Conservation (phyloP, 2,329 filamentous ascomycete species). For the Claviceps sp. region DNA sequence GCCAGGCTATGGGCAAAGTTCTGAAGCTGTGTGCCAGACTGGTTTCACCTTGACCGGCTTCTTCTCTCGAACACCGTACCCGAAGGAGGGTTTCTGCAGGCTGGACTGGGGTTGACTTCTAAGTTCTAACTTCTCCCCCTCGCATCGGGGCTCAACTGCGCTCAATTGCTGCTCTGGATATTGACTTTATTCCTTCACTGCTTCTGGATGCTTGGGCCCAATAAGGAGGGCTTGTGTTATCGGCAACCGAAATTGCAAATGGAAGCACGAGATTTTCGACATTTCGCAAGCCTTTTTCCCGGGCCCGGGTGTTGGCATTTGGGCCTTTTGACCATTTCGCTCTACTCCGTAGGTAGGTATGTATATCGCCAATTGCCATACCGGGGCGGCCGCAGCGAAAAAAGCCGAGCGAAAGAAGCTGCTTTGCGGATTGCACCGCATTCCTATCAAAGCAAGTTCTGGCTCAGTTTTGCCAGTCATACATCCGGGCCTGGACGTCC, state of each 20-base stretch:
- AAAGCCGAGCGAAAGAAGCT: not conserved
- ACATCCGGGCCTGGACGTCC: too few relatives aligned
- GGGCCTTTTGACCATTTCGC: not conserved
- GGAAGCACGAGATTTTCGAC: not conserved
- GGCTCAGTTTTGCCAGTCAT: not conserved
- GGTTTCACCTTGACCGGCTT: constrained; percentile 32
- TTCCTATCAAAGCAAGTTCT: not conserved
- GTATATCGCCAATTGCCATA: not conserved
- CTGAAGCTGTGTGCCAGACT: constrained; percentile 37
- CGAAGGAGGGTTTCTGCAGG: not conserved
- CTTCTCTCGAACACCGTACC: not conserved
- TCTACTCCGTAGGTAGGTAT: too few relatives aligned
- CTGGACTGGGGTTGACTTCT: not conserved
- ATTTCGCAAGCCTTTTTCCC: not conserved
- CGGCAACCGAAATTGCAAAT: constrained; percentile 3
- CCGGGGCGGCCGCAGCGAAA: not conserved
- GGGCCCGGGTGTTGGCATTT: not conserved
- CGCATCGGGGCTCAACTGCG: too few relatives aligned
- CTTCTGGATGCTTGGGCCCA: not conserved
- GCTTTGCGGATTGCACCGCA: not conserved
- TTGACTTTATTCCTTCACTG: too few relatives aligned
- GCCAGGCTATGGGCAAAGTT: constrained; percentile 23
- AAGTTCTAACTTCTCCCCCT: too few relatives aligned
- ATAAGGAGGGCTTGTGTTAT: not conserved
- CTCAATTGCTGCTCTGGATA: too few relatives aligned